Base-by-base conservation (phyloP, 2,329 filamentous ascomycete species). In the Cyphellophora attinorum region DNA sequence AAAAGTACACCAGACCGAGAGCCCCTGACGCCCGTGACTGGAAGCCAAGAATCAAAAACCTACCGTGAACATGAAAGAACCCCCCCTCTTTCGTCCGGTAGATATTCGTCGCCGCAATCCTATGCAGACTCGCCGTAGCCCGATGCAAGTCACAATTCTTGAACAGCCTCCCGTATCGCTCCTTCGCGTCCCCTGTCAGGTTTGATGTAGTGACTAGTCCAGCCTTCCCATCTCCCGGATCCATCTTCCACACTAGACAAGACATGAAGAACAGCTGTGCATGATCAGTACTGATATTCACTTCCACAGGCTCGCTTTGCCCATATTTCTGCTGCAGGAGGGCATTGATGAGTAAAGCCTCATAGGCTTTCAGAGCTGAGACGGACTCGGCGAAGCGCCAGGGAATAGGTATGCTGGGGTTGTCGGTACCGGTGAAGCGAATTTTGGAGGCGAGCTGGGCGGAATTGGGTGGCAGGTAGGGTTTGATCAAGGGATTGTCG, bases 361-460 rank as follows among this genome's bases (percentile, higher is more conserved):
- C 67, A 12, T 68, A 50, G 1, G 54, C 67, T 45, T 70, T 71
- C 17, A 72, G 42, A 2, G 65, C 54, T 1, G 67, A 59, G 1
- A 70, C 62, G 30, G 66, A 70, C 47, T 74, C 70, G 2, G 70
- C 68, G 33, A 72, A 70, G 2, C 69, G 58, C 70, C 71, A 74
- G 33, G 70, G 72, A 49, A 74, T 67, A 0, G 69, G 67, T 6
- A 73, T 59, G 29, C 55, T 64, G 0, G 68, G 68, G 17, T 50
- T 48, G 15, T 56, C 46, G 11, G 46, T 54, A 3, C 69, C 69
- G 15, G 60, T 56, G 37, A 69, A 71, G 0, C 44, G 51, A 27
- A 68, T 55, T 11, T 8, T 8, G 8, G 8, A 8, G 8, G 21
- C 21, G 39, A 41, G 15, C 47, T 51, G 5, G 52, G 56, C 31